Conservation (phyloP, 768 basidiomycete genomes). For the Mycena maculata region DNA sequence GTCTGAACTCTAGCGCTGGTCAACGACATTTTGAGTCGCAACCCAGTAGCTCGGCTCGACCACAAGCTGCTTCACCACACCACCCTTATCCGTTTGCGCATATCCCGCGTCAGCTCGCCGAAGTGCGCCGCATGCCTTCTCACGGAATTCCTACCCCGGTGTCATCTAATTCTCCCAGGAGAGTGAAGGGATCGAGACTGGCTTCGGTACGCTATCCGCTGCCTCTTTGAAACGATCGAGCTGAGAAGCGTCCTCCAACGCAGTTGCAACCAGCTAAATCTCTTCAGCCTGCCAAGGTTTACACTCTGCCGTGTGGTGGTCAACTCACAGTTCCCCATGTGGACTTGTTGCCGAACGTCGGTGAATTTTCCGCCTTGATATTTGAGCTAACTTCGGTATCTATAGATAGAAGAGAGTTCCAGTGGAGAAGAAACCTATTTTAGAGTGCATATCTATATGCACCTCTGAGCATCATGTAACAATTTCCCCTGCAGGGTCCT, state of each 20-base stretch:
- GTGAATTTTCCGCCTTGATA: constrained; percentile 10
- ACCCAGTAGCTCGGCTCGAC: constrained; percentile 6
- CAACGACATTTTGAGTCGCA: constrained; percentile 10
- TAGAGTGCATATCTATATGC: constrained; percentile 6
- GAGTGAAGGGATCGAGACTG: constrained; percentile 11
- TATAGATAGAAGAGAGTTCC: constrained; percentile 8
- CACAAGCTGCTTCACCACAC: constrained; percentile 8
- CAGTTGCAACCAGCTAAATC: constrained; percentile 10
- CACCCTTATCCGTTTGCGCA: constrained; percentile 14
- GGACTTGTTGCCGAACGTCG: constrained; percentile 15
- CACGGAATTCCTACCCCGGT: constrained; percentile 13
- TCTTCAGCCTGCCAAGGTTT: constrained; percentile 6
- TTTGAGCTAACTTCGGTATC: constrained; percentile 2
- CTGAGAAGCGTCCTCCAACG: background rate
- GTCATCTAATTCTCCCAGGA: constrained; percentile 9
- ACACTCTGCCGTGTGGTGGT: constrained; percentile 18
- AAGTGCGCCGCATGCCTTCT: constrained; percentile 10
- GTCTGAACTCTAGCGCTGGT: constrained; percentile 6
- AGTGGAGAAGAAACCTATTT: constrained; percentile 16
- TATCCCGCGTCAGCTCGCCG: constrained; percentile 8
- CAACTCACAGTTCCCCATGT: constrained; percentile 12
- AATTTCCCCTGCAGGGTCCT: constrained; percentile 15
- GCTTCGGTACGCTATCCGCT: constrained; percentile 9
- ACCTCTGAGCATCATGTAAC: constrained; percentile 4
- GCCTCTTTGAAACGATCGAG: constrained; percentile 11